Base-by-base conservation (phyloP, 176 grass and related monocot genomes). In the Aegilops longissima region DNA sequence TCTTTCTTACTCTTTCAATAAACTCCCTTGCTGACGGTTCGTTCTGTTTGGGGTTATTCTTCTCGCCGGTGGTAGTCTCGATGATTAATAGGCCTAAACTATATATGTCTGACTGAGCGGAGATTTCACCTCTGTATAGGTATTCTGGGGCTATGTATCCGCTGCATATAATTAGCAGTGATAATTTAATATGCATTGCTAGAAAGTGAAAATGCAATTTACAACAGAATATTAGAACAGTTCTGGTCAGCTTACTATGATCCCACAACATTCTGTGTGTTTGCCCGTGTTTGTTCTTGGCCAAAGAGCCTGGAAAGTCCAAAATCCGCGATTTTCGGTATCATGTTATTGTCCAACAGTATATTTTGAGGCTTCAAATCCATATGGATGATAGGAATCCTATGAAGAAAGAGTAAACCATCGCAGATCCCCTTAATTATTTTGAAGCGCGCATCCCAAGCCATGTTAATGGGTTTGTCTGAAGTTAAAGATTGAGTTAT, bases 101-200 rank as follows among this genome's bases (percentile, higher is more conserved):
- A 25, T 83, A 88, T 78, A 88, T 88, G 14, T 88, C 80, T 2
- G 80, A 78, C 66, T 88, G 73, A 2, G 80, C 9, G 6, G 81
- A 83, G 13, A 88, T 88, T 63, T 88, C 87, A 52, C 87, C 87
- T 49, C 65, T 70, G 3, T 88, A 88, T 25, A 25, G 25, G 25
- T 25, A 25, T 25, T 25, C 25, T 25, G 25, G 25, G 25, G 25
- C 25, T 25, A 88, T 73, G 40, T 88, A 88, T 79, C 87, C 87
- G 0, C 66, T 84, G n/a, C 11, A 79, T 12, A 34, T 5, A 9
- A 36, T 79, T 39, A 56, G 20, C 1, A 65, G 71, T 11, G 64
- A 64, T n/a, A 88, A 4, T 9, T 51, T 8, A n/a, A 21, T 1
- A 12, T 5, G 8, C 0, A 16, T 58, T 27, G 71, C 3, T 16